Base-by-base conservation (phyloP, 1,284 basidiomycete genomes). In the Coriolopsis trogii region DNA sequence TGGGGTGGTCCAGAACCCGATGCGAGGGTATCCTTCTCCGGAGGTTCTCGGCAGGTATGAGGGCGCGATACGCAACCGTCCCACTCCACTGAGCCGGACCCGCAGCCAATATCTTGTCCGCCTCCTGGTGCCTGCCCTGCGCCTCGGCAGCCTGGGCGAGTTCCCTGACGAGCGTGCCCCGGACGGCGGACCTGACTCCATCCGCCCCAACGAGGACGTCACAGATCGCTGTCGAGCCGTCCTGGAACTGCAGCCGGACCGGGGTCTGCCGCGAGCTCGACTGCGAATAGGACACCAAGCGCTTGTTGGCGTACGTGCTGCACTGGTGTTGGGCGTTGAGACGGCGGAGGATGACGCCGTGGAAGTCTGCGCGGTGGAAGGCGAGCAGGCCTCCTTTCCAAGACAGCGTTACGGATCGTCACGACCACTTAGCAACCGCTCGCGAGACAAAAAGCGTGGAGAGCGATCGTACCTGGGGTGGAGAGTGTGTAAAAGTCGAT, bases 201-300 rank as follows among this genome's bases (percentile, higher is more conserved):
- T 82, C 80, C 0, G 78, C 77, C 23, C 78, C 80, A 21, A 82
- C 64, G 15, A 81, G 69, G 10, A 81, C 38, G 51, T 82, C 78
- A 56, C 74, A 78, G 3, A 66, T 63, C 3, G 74, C 71, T 0
- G 64, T 66, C 1, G 72, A 65, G 3, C 76, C 78, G 49, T 82
- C 77, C 5, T 66, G 40, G 56, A 82, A 82, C 12, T 63, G 53
- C n/a, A 82, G 59, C 7, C 55, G 63, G 16, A 80, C 68, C 0
- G 58, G 47, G 5, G 56, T 25, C 10, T 56, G 25, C 16, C 49
- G 41, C 4, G 43, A 30, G 18, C 12, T 33, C 26, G 29, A 23
- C 20, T 75, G 70, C 10, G 51, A 57, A 56, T 75, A 79, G 0
- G 69, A 68, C 5, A 67, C 56, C 7, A 80, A 67, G 28, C 72